Base-by-base conservation (phyloP, 164 flowering plant species). In the Stephania cephalantha region DNA sequence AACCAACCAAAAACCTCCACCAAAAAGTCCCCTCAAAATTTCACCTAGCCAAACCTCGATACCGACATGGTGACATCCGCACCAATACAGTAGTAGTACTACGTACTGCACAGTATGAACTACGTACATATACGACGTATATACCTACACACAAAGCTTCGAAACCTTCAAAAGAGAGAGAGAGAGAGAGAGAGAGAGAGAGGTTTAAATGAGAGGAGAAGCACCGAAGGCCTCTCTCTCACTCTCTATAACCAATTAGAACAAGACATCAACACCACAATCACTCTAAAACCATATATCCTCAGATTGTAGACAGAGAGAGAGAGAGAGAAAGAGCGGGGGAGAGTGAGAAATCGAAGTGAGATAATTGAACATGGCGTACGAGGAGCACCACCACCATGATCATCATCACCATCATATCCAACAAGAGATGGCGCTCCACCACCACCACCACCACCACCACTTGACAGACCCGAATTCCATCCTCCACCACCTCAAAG, bases 391-490 rank as follows among this genome's bases (percentile, higher is more conserved):
- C 66, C 66, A 61, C 25, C 10, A 61, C 25, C 66, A 61, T 20
- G 22, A 35, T 35, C 42, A 35, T 35, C 18, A 18, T 61, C 66
- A 5, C 29, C 42, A 35, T 2, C 42, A 35, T 25, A 25, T 25
- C 2, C 42, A 35, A 35, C 3, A 18, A 17, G 66, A 17, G 22
- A 61, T 61, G 66, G 22, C 66, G 6, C 66, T 18, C n/a, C 64
- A 15, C 22, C 64, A 58, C 65, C 66, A 61, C 66, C 64, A 58
- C 65, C 66, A 61, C 66, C 66, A 20, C 20, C 66, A 20, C 66
- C 66, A 61, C 1, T 35, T 35, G 3, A 4, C 42, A 35, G 42
- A 35, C 42, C 42, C 42, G 42, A 35, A 35, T 35, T 35, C 42
- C 42, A 2, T 35, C 3, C 25, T 25, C 25, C 25, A 25, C 25